These are phyloP conservation scores for Casuarina glauca DNA, from an alignment of 306 rosid species.

Conservation along the genomic window DNA sequence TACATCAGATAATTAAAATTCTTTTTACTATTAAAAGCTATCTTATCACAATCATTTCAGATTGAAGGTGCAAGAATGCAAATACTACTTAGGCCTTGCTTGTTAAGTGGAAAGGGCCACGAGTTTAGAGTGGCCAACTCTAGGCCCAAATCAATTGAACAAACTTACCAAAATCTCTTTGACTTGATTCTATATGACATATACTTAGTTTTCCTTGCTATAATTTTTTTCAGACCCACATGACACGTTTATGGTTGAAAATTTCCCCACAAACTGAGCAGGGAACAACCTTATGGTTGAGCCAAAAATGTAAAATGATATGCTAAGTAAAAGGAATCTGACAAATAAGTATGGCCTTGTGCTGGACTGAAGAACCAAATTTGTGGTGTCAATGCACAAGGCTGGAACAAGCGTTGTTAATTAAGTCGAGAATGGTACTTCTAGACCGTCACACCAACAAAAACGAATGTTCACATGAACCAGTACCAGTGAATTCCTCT, in stretches of 20 bases:
- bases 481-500: constrained; percentile 22
- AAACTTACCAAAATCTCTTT: not conserved
- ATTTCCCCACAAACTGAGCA: not conserved
- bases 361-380: constrained; percentile 19
- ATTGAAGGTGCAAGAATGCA: not conserved
- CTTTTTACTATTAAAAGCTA: not conserved
- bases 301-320: constrained; percentile 6
- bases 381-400: constrained; percentile 5
- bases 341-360: constrained; percentile 10
- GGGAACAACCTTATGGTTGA: not conserved
- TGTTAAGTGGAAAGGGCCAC: not conserved
- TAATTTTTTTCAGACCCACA: not conserved
- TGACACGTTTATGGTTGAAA: not conserved
- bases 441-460: not conserved
- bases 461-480: constrained; percentile 21
- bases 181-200: not conserved
- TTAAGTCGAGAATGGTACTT: constrained; percentile 10
- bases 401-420: not conserved
- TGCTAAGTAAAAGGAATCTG: not conserved
- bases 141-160: not conserved
- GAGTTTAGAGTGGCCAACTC: not conserved
- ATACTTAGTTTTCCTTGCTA: not conserved
- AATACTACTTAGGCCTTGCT: not conserved
- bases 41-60: not conserved
- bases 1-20: not conserved